Evolutionary conservation across 2,329 filamentous ascomycete species (phyloP).

Genomic region (Fusarium siculi): DNA sequence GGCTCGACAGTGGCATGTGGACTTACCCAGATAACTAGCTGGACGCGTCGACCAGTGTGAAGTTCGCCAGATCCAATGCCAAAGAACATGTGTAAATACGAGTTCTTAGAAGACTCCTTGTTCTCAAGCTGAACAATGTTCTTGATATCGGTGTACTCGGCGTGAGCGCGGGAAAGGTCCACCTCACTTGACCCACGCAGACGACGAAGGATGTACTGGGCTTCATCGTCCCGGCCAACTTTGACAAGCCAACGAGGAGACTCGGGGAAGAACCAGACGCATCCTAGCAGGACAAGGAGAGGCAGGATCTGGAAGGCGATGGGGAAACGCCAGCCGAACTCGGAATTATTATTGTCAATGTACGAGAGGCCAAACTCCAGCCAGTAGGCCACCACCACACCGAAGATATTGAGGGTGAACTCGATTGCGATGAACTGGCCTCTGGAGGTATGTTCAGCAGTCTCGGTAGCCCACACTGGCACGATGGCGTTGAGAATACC

Average conservation of each 20-base stretch:
- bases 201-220: slow-evolving; percentile 70
- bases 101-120: slow-evolving; percentile 68
- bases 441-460: slow-evolving; percentile 72
- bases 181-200: slow-evolving; percentile 69
- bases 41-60: slow-evolving; percentile 73
- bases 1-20: rapidly evolving
- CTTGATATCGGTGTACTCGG: slow-evolving; percentile 75
- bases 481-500: slow-evolving; percentile 77
- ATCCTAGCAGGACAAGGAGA: slow-evolving; percentile 64
- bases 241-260: slow-evolving; percentile 76
- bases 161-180: slow-evolving; percentile 64
- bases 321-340: slow-evolving; percentile 74
- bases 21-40: slow-evolving; percentile 73
- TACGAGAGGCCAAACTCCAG: slow-evolving; percentile 69
- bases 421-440: slow-evolving; percentile 77
- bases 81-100: slow-evolving; percentile 74
- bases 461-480: slow-evolving; percentile 78
- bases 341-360: slow-evolving; percentile 65
- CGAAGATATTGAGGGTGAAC: slow-evolving; percentile 50
- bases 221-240: slow-evolving; percentile 73
- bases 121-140: slow-evolving; percentile 61
- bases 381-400: slow-evolving; percentile 65
- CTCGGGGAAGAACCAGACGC: slow-evolving; percentile 76
- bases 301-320: slow-evolving; percentile 77
- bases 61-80: slow-evolving; percentile 72